Base-by-base conservation (phyloP, 1,139 yeast genomes). In the Geotrichum phurueaensis region DNA sequence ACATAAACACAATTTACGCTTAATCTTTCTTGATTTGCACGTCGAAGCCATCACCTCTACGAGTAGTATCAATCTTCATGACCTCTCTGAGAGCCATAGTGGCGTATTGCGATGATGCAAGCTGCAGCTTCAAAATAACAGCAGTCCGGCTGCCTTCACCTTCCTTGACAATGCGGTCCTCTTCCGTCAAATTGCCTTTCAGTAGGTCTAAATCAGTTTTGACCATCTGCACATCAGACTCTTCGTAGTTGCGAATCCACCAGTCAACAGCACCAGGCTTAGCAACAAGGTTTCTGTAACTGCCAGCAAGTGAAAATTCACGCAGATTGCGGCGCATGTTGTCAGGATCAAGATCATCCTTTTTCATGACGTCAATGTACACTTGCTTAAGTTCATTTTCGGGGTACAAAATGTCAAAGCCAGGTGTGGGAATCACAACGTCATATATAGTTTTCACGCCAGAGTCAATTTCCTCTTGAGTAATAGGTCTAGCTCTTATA, bases 1-100 rank as follows among this genome's bases (percentile, higher is more conserved):
- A 47, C 15, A 47, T 47, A 47, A 20, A 47, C 18, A 52, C 18
- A 4, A 31, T n/a, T 50, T 33, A 18, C n/a, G 36, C 20, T 20
- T 36, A 22, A 12, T 54, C 25, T 22, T 49, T 51, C n/a, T 54
- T 60, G 39, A 57, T 43, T 52, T 59, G 54, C 10, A 64, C 65
- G 33, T 62, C 63, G n/a, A 68, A 60, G 10, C 68, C 68, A 39
- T 81, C 85, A 56, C 86, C 84, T 65, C 85, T 78, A 62, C 91
- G 83, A 50, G 90, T 81, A 2, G 96, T 87, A 65, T 89, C 96
- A 29, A 84, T 78, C 72, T 87, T 87, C 96, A 89, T 87, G 60
- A 87, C 83, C 71, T 94, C 99, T 69, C 99, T 81, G 60, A 95
- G 77, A 0, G 97, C 96, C 99, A 95, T 95, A 0, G 99, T 95